These are phyloP conservation scores for Alternaria sp. DNA, from an alignment of 2,329 filamentous ascomycete genomes.

Conservation along the genomic window DNA sequence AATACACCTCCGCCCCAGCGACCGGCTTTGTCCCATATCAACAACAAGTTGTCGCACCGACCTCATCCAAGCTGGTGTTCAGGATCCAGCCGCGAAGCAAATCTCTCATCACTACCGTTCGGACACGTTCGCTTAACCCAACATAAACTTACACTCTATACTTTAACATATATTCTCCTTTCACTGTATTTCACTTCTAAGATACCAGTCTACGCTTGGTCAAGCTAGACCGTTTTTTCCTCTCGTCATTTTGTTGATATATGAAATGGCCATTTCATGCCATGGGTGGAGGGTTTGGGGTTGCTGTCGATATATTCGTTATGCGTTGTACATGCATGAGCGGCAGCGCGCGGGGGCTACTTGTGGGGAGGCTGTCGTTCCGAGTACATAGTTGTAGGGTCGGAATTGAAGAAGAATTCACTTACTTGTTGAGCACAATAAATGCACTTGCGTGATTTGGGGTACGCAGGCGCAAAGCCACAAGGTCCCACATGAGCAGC, in stretches of 20 bases:
- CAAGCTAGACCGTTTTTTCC: conserved; percentile 44
- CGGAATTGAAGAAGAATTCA: conserved; percentile 37
- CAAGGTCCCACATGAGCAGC: not conserved
- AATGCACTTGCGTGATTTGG: not conserved
- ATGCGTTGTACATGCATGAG: conserved; percentile 25
- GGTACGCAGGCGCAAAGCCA: not conserved
- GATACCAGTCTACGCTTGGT: conserved; percentile 49
- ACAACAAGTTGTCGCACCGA: conserved; percentile 9
- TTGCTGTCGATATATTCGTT: conserved; percentile 29
- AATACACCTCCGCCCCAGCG: conserved; percentile 28
- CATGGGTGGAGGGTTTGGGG: conserved; percentile 23
- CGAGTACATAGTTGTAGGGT: conserved; percentile 39
- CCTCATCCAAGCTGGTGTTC: conserved; percentile 24
- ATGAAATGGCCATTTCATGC: conserved; percentile 17
- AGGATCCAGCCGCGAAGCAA: conserved; percentile 16
- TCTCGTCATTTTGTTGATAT: conserved; percentile 27
- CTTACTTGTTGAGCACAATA: not conserved
- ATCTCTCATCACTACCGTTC: conserved; percentile 38
- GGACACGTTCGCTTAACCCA: conserved; percentile 42
- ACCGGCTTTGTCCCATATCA: conserved; percentile 3
- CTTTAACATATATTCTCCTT: conserved; percentile 34
- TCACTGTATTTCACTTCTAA: conserved; percentile 48
- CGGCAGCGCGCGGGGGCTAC: conserved; percentile 15
- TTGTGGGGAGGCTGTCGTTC: conserved; percentile 38
- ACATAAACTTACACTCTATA: conserved; percentile 37